A percentile compares a stretch with the other conserved stretches of the same genome.
Conservation (phyloP, 2,329 filamentous ascomycete genomes). For the Trichoderma citrinoviride region DNA sequence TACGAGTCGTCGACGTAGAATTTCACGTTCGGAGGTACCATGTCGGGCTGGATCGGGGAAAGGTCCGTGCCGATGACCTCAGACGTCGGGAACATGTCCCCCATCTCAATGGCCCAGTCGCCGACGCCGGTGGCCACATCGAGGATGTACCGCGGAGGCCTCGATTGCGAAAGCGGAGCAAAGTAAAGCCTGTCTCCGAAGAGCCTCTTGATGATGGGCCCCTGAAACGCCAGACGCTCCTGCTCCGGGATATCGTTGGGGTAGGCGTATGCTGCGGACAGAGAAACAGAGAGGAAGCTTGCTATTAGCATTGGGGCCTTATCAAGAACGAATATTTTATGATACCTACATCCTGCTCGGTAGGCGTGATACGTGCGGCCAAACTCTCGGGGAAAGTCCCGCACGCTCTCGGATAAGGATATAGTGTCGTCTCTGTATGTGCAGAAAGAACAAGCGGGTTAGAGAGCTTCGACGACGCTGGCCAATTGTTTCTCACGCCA, state of each 20-base stretch:
- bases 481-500: not conserved
- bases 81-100: conserved; percentile 34
- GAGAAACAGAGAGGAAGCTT: not conserved
- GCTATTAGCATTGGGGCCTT: not conserved
- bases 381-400: conserved; percentile 43
- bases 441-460: not conserved
- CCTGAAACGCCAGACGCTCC: conserved; percentile 33
- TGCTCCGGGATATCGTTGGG: conserved; percentile 33
- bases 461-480: not conserved
- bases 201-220: conserved; percentile 31
- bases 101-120: conserved; percentile 45
- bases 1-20: conserved; percentile 55
- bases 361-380: conserved; percentile 23
- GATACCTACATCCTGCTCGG: conserved; percentile 14
- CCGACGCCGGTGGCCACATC: conserved; percentile 43
- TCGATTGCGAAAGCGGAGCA: conserved; percentile 29
- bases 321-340: not conserved
- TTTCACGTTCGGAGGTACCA: conserved; percentile 51
- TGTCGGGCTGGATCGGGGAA: conserved; percentile 39
- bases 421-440: not conserved
- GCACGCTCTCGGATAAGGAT: conserved; percentile 42
- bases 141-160: conserved; percentile 32
- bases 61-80: conserved; percentile 34
- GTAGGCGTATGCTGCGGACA: conserved; percentile 21
- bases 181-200: conserved; percentile 33